Evolutionary conservation across 2,329 filamentous ascomycete genomes (phyloP).

Genomic region (Aspergillus viridinutans): DNA sequence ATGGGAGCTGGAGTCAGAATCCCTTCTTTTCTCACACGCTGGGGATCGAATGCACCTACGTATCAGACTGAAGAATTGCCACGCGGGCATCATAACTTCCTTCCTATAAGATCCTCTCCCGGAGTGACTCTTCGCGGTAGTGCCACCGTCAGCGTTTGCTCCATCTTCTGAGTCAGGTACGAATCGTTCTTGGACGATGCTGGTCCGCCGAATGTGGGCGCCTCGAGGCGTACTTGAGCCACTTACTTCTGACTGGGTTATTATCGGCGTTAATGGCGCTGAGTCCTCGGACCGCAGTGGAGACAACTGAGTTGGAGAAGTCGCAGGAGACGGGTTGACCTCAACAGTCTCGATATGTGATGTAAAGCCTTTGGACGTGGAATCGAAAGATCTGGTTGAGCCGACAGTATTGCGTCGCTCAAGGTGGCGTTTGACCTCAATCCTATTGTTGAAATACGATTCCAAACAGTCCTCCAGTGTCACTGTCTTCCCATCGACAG

Average conservation of each 20-base stretch:
- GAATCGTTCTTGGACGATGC: constrained; percentile 44
- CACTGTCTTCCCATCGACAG: constrained; percentile 62
- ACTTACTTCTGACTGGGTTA: constrained; percentile 23
- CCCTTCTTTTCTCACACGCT: constrained; percentile 12
- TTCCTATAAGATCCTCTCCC: constrained; percentile 54
- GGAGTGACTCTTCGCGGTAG: constrained; percentile 23
- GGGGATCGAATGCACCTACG: constrained; percentile 53
- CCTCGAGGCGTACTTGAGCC: constrained; percentile 21
- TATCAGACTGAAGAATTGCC: constrained; percentile 94
- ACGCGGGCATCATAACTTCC: constrained; percentile 91
- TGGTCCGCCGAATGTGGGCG: constrained; percentile 29
- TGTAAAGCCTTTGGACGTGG: constrained; percentile 32
- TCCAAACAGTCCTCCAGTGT: constrained; percentile 89
- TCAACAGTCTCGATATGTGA: constrained; percentile 43
- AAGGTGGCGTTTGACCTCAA: constrained; percentile 79
- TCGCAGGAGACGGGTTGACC: constrained; percentile 34
- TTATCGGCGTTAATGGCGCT: constrained; percentile 24
- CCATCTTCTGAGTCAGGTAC: constrained; percentile 43
- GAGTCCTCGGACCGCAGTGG: constrained; percentile 19
- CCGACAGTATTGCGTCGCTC: constrained; percentile 57
- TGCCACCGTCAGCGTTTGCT: constrained; percentile 26
- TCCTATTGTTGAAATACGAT: constrained; percentile 88
- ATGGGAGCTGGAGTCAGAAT: constrained; percentile 35
- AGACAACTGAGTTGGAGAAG: constrained; percentile 27
- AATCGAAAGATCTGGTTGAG: constrained; percentile 39